Conservation (phyloP, 352 stramenopile species). For the Phytophthora ramorum region DNA sequence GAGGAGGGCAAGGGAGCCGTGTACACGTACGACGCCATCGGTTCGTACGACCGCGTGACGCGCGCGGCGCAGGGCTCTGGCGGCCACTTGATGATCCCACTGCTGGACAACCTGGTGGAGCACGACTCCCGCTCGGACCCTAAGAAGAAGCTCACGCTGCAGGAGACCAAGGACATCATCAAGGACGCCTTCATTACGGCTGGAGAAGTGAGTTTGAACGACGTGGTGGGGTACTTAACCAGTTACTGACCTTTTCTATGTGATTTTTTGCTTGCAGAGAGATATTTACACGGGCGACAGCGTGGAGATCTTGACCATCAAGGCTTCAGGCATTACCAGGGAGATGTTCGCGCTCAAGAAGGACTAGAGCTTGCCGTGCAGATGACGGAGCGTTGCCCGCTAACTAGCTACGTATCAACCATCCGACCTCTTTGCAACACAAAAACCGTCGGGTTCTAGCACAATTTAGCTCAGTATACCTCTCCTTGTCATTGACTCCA, state of each 20-base stretch:
- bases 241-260: slow-evolving; percentile 11
- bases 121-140: slow-evolving; percentile 92
- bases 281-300: slow-evolving; percentile 99
- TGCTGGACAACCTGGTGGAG: slow-evolving; percentile 98
- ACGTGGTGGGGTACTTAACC: background rate
- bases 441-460: background rate
- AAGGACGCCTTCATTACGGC: slow-evolving; percentile 99
- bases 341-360: slow-evolving; percentile 96
- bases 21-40: slow-evolving; percentile 99
- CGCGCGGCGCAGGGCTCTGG: slow-evolving; percentile 89
- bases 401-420: background rate
- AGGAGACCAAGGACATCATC: slow-evolving; percentile 98
- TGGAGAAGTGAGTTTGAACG: slow-evolving; percentile 78
- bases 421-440: slow-evolving; percentile 9
- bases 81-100: slow-evolving; percentile 97
- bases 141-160: slow-evolving; percentile 89
- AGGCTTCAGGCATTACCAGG: slow-evolving; percentile 90
- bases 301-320: slow-evolving; percentile 98
- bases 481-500: background rate
- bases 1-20: slow-evolving; percentile 96
- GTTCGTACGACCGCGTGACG: slow-evolving; percentile 85
- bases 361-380: slow-evolving; percentile 75
- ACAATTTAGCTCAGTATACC: background rate
- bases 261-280: slow-evolving; percentile 52
- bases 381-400: background rate